Evolutionary conservation across 1,284 basidiomycete species (phyloP).

Genomic region (Ganoderma leucocontextum): DNA sequence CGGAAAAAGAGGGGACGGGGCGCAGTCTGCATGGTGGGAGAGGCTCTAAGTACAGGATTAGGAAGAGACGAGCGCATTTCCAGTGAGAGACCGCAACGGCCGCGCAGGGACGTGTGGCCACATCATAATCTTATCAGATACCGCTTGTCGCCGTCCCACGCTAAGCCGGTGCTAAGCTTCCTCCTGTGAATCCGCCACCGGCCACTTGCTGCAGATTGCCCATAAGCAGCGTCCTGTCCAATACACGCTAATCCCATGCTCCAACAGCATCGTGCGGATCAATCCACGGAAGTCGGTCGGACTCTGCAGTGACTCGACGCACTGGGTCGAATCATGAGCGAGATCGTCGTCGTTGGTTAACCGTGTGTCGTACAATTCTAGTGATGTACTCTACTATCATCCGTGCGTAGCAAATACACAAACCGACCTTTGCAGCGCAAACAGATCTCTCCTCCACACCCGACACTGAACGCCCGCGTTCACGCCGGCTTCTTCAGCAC

Average conservation of each 20-base stretch:
- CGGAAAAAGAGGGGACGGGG: constrained; percentile 4
- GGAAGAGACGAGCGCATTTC: constrained; percentile 2
- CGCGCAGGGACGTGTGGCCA: constrained; percentile 5
- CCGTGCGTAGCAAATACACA: not conserved
- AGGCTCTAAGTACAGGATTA: constrained; percentile 5
- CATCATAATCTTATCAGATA: constrained; percentile 33
- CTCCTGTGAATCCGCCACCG: not conserved
- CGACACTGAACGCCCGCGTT: not conserved
- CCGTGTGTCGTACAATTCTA: not conserved
- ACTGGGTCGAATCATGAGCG: too few relatives aligned
- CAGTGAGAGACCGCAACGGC: not conserved
- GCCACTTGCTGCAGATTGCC: not conserved
- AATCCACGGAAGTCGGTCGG: not conserved
- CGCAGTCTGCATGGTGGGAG: constrained; percentile 17
- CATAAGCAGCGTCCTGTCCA: not conserved
- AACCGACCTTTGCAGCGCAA: constrained; percentile 1
- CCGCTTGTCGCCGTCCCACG: constrained; percentile 9
- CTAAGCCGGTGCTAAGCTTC: not conserved
- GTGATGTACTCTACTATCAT: constrained; percentile 6
- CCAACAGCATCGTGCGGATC: not conserved
- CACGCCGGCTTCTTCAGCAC: constrained; percentile 49
- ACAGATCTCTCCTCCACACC: not conserved
- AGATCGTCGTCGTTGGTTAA: not conserved
- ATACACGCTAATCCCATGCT: not conserved
- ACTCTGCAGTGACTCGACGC: not conserved